These are phyloP conservation scores for Pichiaceae sp. DNA, from an alignment of 1,139 yeast genomes.

Conservation along the genomic window DNA sequence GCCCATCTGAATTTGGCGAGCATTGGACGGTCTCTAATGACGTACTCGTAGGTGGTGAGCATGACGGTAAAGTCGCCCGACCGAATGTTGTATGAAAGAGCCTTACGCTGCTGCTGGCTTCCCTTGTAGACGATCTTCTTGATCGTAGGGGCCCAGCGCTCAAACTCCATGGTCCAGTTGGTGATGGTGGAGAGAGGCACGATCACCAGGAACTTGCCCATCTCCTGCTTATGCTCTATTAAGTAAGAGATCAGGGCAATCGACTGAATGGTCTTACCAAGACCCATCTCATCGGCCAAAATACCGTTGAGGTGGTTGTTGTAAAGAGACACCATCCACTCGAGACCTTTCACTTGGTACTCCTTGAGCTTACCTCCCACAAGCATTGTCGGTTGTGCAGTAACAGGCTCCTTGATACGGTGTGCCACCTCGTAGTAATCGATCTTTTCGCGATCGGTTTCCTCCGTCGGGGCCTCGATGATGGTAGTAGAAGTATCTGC, in stretches of 20 bases:
- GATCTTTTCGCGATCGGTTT: constrained; percentile 39
- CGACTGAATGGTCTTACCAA: constrained; percentile 83
- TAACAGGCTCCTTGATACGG: constrained; percentile 57
- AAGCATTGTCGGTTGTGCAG: constrained; percentile 54
- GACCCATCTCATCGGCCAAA: constrained; percentile 90
- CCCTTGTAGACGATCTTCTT: constrained; percentile 69
- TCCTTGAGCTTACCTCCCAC: constrained; percentile 90
- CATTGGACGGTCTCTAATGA: constrained; percentile 65
- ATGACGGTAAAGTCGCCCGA: constrained; percentile 67
- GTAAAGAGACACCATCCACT: constrained; percentile 95
- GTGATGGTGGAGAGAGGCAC: constrained; percentile 81
- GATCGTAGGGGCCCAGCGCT: constrained; percentile 77
- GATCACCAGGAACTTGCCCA: constrained; percentile 69
- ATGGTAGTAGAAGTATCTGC: constrained; percentile 6
- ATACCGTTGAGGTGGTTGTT: constrained; percentile 94
- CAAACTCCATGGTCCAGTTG: constrained; percentile 80
- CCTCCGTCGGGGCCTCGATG: background rate
- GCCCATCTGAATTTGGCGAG: constrained; percentile 68
- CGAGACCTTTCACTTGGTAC: constrained; percentile 87
- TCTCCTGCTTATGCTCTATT: constrained; percentile 56
- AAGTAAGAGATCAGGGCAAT: constrained; percentile 69
- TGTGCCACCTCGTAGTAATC: constrained; percentile 82
- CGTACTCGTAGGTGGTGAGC: constrained; percentile 72
- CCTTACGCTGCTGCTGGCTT: constrained; percentile 60
- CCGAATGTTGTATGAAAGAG: constrained; percentile 52